Conservation (phyloP, 805 yeast genomes). For the Debaryomyces tyrocola region DNA sequence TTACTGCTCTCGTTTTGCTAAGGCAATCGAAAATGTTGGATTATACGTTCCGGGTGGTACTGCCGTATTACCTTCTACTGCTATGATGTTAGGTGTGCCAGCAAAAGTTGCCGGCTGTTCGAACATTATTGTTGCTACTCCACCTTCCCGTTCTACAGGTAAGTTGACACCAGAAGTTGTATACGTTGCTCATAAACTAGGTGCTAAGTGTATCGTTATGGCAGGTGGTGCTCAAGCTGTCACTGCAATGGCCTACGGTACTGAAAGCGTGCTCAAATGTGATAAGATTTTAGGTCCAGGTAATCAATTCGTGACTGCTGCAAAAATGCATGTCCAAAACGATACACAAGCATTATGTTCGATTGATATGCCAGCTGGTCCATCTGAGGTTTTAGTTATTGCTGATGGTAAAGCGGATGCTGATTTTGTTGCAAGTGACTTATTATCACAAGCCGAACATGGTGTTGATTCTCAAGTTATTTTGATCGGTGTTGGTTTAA, state of each 20-base stretch:
- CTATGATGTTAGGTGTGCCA: conserved; percentile 97
- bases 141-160: conserved; percentile 88
- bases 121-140: conserved; percentile 90
- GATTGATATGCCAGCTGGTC: conserved; percentile 99
- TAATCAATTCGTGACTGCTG: conserved; percentile 98
- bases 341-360: conserved; percentile 94
- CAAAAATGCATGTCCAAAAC: conserved; percentile 95
- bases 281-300: conserved; percentile 99
- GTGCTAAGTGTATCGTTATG: conserved; percentile 83
- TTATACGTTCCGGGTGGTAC: conserved; percentile 98
- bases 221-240: conserved; percentile 99
- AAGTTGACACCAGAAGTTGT: conserved; percentile 95
- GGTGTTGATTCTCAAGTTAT: conserved; percentile 98
- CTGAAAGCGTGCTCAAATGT: conserved; percentile 86
- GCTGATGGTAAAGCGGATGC: conserved; percentile 89
- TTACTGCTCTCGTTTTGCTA: conserved; percentile 87
- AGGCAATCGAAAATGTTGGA: conserved; percentile 94
- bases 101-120: conserved; percentile 97
- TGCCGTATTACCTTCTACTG: conserved; percentile 96
- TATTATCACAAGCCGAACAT: conserved; percentile 97
- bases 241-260: conserved; percentile 98
- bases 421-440: conserved; percentile 94
- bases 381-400: conserved; percentile 94
- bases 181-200: conserved; percentile 94
- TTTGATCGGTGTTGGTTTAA: conserved; percentile 76